These are phyloP conservation scores for Hanseniaspora singularis DNA, from an alignment of 805 yeast species.

Conservation along the genomic window DNA sequence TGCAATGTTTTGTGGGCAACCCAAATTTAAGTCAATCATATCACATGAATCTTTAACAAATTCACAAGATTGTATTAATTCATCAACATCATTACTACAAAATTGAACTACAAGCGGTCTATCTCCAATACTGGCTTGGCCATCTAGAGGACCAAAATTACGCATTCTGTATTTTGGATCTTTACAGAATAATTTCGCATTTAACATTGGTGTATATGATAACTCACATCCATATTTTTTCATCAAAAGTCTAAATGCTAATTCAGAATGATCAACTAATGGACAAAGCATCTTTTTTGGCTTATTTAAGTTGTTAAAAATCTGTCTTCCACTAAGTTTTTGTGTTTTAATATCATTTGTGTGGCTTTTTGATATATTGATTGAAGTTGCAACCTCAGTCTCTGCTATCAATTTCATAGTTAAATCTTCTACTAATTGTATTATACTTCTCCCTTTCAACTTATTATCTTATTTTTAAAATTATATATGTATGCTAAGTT, in stretches of 20 bases:
- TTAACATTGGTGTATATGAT: constrained; percentile 95
- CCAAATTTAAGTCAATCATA: constrained; percentile 89
- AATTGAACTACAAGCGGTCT: constrained; percentile 88
- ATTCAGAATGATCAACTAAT: constrained; percentile 94
- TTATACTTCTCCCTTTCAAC: too few species aligned
- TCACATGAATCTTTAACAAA: constrained; percentile 74
- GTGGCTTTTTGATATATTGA: too few species aligned
- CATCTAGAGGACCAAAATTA: constrained; percentile 69
- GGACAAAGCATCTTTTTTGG: constrained; percentile 92
- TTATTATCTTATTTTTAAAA: too few species aligned
- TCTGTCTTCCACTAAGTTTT: constrained; percentile 44
- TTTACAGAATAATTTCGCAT: constrained; percentile 79
- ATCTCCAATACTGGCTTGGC: constrained; percentile 40
- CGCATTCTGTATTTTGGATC: constrained; percentile 64
- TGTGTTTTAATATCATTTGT: constrained; percentile 21
- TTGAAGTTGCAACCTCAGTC: too few species aligned
- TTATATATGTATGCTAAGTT: too few species aligned
- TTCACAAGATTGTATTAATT: constrained; percentile 67
- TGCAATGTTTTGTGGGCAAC: constrained; percentile 98
- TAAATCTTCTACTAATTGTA: background rate
- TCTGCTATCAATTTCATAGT: background rate
- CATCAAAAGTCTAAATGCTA: constrained; percentile 87
- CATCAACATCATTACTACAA: constrained; percentile 91
- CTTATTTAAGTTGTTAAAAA: constrained; percentile 54
- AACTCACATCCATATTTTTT: constrained; percentile 84